A percentile compares a stretch with the other conserved stretches of the same genome.
phyloP scores from a whole-genome alignment of 805 yeast species.

The Teunomyces atbi region DNA sequence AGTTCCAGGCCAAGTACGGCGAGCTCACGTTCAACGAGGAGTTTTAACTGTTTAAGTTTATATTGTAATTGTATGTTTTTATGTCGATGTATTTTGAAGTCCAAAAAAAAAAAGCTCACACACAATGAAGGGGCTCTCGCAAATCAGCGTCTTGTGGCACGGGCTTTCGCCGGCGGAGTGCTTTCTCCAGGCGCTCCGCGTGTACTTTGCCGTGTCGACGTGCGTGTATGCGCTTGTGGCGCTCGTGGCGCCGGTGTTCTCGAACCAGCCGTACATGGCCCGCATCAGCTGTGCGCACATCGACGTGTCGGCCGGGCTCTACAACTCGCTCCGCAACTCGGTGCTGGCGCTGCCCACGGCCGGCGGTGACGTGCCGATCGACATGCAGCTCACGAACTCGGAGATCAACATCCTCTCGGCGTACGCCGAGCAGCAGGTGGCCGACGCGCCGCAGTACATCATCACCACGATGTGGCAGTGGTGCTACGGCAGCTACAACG shows the following conservation, averaged over 20 bases:
- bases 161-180: constrained; percentile 23
- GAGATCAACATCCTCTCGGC: constrained; percentile 44
- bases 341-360: constrained; percentile 17
- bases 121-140: no score
- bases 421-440: constrained; percentile 47
- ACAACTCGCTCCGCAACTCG: constrained; percentile 39
- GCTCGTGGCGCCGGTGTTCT: constrained; percentile 26
- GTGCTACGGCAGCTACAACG: constrained; percentile 44
- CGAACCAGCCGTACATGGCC: constrained; percentile 23
- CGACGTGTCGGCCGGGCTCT: constrained; percentile 54
- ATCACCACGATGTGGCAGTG: constrained; percentile 40
- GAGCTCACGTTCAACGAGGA: constrained; percentile 48
- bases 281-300: constrained; percentile 50
- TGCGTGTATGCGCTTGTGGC: constrained; percentile 18
- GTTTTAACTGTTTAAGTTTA: constrained; percentile 26
- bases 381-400: constrained; percentile 44
- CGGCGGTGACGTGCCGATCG: constrained; percentile 19
- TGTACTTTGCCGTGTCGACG: constrained; percentile 17
- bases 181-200: constrained; percentile 24
- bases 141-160: no score
- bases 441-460: constrained; percentile 49
- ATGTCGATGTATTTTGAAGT: no score
- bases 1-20: constrained; percentile 40
- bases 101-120: no score
- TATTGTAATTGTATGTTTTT: no score